A percentile compares a stretch with the other conserved stretches of the same genome.
These are phyloP conservation scores for Naganishia kalamii DNA, from an alignment of 768 basidiomycete genomes.

Conservation along the genomic window DNA sequence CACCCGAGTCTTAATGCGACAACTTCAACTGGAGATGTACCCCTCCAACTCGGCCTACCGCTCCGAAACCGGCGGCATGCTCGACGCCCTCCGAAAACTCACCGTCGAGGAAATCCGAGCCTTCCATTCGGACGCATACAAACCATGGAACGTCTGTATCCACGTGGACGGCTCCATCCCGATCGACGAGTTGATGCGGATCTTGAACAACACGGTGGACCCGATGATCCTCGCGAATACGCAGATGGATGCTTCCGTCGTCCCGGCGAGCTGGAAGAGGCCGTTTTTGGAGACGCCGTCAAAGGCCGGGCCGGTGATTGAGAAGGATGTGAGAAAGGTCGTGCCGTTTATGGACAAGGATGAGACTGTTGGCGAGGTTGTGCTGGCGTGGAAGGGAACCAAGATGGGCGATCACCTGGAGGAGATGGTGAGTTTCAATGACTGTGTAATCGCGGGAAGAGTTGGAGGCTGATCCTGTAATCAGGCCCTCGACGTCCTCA, in stretches of 20 bases:
- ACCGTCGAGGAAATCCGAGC: conserved; percentile 83
- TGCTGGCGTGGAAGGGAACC: conserved; percentile 73
- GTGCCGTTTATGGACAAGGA: conserved; percentile 96
- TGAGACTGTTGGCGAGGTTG: conserved; percentile 77
- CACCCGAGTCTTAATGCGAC: conserved; percentile 11
- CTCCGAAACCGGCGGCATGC: conserved; percentile 93
- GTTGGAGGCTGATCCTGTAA: conserved; percentile 24
- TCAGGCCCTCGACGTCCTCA: conserved; percentile 71
- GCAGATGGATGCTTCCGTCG: conserved; percentile 26
- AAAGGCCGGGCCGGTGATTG: conserved; percentile 48
- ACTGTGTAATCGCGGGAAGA: neutral
- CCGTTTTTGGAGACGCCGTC: conserved; percentile 87
- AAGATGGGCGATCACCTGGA: conserved; percentile 63
- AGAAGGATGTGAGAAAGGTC: conserved; percentile 54
- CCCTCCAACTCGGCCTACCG: conserved; percentile 78
- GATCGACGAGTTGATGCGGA: conserved; percentile 66
- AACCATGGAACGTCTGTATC: conserved; percentile 80
- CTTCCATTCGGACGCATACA: conserved; percentile 83
- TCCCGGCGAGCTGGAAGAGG: conserved; percentile 78
- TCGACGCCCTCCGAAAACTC: conserved; percentile 79
- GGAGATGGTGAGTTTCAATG: conserved; percentile 54
- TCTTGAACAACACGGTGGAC: conserved; percentile 76
- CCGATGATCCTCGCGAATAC: conserved; percentile 59
- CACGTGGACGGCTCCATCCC: conserved; percentile 83
- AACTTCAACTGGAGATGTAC: conserved; percentile 78